A percentile compares a stretch with the other conserved stretches of the same genome.
These are phyloP conservation scores for Rhodomyrtus psidioides DNA, from an alignment of 441 rosid genomes.

Conservation along the genomic window DNA sequence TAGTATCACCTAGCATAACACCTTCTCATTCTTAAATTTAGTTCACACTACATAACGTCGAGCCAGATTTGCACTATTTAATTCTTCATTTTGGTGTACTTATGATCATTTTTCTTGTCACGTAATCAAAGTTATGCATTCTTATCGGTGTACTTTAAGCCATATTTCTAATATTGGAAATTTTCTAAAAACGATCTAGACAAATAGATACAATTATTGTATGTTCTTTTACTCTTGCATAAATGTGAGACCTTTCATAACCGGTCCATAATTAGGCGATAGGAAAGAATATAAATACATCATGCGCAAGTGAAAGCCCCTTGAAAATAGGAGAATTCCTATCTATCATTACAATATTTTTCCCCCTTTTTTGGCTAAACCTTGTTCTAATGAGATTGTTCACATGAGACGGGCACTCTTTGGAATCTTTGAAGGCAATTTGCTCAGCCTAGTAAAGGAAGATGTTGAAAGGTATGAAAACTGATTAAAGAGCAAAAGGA, in stretches of 20 bases:
- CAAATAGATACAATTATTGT: no score
- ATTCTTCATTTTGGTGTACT: background rate
- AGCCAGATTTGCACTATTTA: background rate
- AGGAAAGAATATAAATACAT: background rate
- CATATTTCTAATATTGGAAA: no score
- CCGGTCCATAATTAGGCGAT: background rate
- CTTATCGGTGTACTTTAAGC: background rate
- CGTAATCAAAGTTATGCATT: background rate
- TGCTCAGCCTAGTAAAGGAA: background rate
- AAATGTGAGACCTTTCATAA: no score
- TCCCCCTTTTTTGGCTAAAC: background rate
- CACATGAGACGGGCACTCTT: background rate
- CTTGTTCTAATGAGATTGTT: background rate
- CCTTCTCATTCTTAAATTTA: background rate
- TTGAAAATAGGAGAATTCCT: background rate
- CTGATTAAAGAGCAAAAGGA: background rate
- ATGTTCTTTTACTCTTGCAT: no score
- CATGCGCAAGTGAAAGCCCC: background rate
- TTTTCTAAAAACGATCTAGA: background rate
- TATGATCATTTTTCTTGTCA: rapidly evolving
- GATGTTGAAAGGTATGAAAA: background rate
- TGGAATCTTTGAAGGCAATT: background rate
- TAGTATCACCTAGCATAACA: no score
- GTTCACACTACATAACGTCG: background rate
- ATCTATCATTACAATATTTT: background rate